These are phyloP conservation scores for sunflower (Helianthus annuus) DNA, from an alignment of 129 eudicot genomes.

Conservation along the genomic window DNA sequence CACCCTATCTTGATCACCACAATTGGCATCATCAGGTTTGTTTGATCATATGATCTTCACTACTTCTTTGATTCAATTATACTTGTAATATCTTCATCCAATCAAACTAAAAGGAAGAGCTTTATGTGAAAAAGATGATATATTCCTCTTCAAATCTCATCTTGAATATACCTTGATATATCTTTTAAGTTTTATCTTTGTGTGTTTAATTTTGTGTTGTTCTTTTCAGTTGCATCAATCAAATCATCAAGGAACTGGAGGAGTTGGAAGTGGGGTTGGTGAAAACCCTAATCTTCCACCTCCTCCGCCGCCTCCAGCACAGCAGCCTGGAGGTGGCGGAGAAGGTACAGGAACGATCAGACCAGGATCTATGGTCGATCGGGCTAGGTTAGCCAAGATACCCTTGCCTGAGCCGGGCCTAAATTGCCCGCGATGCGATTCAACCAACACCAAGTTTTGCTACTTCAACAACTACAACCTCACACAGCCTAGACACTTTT, in stretches of 20 bases:
- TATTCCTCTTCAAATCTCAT: conserved; percentile 48
- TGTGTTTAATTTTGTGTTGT: conserved; percentile 18
- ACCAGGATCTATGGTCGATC: conserved; percentile 77
- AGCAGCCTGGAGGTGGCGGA: conserved; percentile 9
- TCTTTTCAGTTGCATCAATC: conserved; percentile 55
- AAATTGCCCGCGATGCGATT: conserved; percentile 69
- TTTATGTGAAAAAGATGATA: conserved; percentile 37
- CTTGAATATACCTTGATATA: conserved; percentile 53
- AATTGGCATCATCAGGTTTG: conserved; percentile 74
- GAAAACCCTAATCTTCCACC: conserved; percentile 47
- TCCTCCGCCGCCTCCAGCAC: conserved; percentile 33
- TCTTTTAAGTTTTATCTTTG: conserved; percentile 3
- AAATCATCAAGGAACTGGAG: conserved; percentile 38
- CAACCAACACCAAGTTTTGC: conserved; percentile 72
- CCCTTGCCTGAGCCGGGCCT: conserved; percentile 68
- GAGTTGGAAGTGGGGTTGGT: conserved; percentile 15
- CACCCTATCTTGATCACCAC: conserved; percentile 66
- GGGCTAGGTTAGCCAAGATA: conserved; percentile 62
- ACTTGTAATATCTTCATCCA: conserved; percentile 30
- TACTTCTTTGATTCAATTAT: conserved; percentile 7
- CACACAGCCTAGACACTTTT: conserved; percentile 70
- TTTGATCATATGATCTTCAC: conserved; percentile 23
- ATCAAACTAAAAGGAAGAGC: conserved; percentile 33
- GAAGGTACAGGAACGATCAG: conserved; percentile 46
- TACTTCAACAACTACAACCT: conserved; percentile 80